Evolutionary conservation across 75 land plant species (phyloP), one percentile per base, ranked within the genome.

Genomic region (Selaginella tamariscina): DNA sequence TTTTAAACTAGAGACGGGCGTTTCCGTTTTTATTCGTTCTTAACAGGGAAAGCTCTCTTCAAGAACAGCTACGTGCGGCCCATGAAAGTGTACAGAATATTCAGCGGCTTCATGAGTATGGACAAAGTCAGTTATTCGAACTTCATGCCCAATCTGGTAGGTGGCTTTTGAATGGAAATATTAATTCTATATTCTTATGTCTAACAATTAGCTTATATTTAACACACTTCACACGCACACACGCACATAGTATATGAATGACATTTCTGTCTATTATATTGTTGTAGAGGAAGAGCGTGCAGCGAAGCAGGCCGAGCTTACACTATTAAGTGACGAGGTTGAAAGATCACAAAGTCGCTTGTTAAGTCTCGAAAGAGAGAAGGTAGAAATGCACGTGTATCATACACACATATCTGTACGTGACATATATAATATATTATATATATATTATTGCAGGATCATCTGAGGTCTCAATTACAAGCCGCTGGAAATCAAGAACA

Each of bases 41-140:
- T n/a, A 59, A 27, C 81, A 93, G 98, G 71, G 98, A 93, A 77
- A 72, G 32, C 30, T 73, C 75, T 21, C 75, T 93, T 66, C 98
- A 93, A 65, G 98, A 93, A 68, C 98, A 93, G 76, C 69, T 93
- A 55, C 79, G 95, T 32, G 84, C 86, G 69, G 96, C 95, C 15
- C 77, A 82, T 66, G 96, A 89, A 68, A 89, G 93, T 78, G 96
- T 89, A 57, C 72, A 81, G 11, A 93, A 79, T 72, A 93, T 93
- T 86, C 90, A 86, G 73, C 77, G 92, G 66, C 60, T 93, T 23
- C 98, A 93, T 82, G 98, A 93, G 59, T 79, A 78, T 80, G 98
- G 96, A 24, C 98, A 93, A 73, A 93, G 86, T 70, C 98, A 93
- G 65, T 33, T 93, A 71, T 93, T 93, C 83, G 95, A 89, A 59